Conservation (phyloP, 345 rosid genomes). For the Acer yangbiense region DNA sequence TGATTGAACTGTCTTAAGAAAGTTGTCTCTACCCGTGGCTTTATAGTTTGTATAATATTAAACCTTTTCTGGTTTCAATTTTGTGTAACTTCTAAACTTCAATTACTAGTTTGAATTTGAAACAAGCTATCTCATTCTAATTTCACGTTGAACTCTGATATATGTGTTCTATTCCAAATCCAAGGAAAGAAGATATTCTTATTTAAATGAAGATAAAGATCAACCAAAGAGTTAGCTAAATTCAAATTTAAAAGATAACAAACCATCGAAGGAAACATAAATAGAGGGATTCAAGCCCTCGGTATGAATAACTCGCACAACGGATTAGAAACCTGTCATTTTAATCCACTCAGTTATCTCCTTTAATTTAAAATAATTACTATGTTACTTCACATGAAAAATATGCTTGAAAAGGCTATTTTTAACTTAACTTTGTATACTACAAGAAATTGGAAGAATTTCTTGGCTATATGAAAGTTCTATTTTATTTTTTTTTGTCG, state of each 20-base stretch:
- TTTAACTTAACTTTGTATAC: neutral
- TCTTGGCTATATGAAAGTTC: constrained; percentile 1
- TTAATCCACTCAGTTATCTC: neutral
- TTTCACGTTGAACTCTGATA: too few species aligned
- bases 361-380: too few species aligned
- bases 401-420: neutral
- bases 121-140: too few species aligned
- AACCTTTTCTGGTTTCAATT: too few species aligned
- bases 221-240: neutral
- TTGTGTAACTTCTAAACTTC: too few species aligned
- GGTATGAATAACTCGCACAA: neutral
- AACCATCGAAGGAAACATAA: neutral
- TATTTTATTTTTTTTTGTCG: neutral
- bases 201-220: too few species aligned
- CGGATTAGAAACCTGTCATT: neutral
- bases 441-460: neutral
- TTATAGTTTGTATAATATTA: neutral
- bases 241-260: neutral
- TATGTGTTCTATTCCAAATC: too few species aligned
- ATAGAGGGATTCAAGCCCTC: neutral
- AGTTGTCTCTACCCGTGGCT: neutral
- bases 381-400: neutral
- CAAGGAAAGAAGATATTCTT: too few species aligned
- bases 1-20: constrained; percentile 13
- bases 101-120: too few species aligned